Evolutionary conservation across 805 yeast species (phyloP).

Genomic region (Yarrowia deformans): DNA sequence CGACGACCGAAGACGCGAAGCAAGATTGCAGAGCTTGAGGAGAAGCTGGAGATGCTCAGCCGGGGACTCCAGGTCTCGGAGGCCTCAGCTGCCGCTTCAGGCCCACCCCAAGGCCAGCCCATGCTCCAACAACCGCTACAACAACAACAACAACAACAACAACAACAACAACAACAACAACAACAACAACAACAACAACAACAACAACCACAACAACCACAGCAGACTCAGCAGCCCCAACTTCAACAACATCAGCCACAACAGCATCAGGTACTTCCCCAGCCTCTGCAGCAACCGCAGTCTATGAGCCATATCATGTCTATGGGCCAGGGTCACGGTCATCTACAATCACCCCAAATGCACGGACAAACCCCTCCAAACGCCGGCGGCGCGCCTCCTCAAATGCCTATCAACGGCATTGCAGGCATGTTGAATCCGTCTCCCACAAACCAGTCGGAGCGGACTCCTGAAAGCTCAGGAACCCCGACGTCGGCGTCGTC

Average conservation of each 20-base stretch:
- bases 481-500: constrained; percentile 22
- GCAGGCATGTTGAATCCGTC: constrained; percentile 33
- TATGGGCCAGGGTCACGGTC: constrained; percentile 1
- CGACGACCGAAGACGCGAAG: constrained; percentile 54
- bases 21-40: constrained; percentile 40
- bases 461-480: constrained; percentile 26
- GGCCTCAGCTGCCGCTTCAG: neutral
- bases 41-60: constrained; percentile 31
- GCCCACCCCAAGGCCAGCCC: constrained; percentile 2
- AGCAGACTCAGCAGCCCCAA: neutral
- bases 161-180: neutral
- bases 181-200: neutral
- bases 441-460: constrained; percentile 17
- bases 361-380: constrained; percentile 26
- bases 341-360: constrained; percentile 10
- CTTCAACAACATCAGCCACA: neutral
- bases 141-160: neutral
- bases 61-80: constrained; percentile 14
- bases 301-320: constrained; percentile 7
- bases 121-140: neutral
- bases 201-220: neutral
- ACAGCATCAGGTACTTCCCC: neutral
- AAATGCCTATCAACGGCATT: constrained; percentile 7
- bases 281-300: neutral
- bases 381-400: neutral